Percentiles rank a stretch among this genome's conserved stretches.
Conservation (phyloP, 306 rosid genomes). For the Fragaria nilgerrensis region DNA sequence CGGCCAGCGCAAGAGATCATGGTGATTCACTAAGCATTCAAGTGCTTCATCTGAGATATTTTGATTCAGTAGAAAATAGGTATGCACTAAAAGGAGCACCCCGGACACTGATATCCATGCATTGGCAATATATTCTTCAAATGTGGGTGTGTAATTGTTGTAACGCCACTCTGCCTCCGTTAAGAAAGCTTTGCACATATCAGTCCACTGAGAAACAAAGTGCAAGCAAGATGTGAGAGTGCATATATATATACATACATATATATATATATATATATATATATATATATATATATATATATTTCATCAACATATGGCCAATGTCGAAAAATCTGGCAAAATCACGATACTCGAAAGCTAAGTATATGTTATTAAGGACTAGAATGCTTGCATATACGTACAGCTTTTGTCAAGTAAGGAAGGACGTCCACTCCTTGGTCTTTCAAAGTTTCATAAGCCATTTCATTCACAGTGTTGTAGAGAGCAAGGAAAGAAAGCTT, state of each 20-base stretch:
- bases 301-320: not conserved
- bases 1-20: constrained; percentile 31
- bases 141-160: constrained; percentile 35
- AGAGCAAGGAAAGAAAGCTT: constrained; percentile 58
- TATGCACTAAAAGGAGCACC: constrained; percentile 32
- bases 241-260: not conserved
- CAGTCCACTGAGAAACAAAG: constrained; percentile 41
- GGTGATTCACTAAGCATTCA: constrained; percentile 26
- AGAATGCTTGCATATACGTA: constrained; percentile 4
- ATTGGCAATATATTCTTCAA: constrained; percentile 41
- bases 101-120: constrained; percentile 51
- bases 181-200: constrained; percentile 50
- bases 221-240: not conserved
- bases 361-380: not conserved
- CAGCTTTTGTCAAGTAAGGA: constrained; percentile 49
- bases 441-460: constrained; percentile 39
- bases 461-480: constrained; percentile 55
- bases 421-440: constrained; percentile 38
- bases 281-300: too few relatives aligned
- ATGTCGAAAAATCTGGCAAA: not conserved
- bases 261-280: too few relatives aligned
- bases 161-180: constrained; percentile 49
- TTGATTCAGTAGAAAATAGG: constrained; percentile 36
- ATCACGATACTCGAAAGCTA: not conserved
- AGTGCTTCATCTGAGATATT: constrained; percentile 40